Percentiles rank a stretch among this genome's conserved stretches.
Conservation (phyloP, 169 alveolate genomes). For the Eimeria tenella region DNA sequence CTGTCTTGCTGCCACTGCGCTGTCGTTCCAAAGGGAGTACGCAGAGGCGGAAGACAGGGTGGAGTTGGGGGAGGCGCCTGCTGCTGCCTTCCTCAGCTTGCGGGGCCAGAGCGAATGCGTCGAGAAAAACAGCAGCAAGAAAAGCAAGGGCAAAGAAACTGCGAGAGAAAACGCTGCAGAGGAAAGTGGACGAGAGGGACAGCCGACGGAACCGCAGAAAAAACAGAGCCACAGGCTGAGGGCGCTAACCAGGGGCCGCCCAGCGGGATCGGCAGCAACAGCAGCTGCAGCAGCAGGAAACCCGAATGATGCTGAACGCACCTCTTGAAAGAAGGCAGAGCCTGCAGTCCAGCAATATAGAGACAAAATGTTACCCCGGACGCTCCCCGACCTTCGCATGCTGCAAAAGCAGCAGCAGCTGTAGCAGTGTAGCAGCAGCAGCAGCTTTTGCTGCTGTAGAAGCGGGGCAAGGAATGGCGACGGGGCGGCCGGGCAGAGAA, state of each 20-base stretch:
- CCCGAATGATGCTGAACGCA: too few species aligned
- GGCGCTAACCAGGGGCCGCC: neutral
- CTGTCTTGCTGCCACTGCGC: slow-evolving; percentile 27
- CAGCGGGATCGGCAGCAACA: neutral
- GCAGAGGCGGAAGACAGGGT: slow-evolving; percentile 20
- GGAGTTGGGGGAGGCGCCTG: slow-evolving; percentile 23
- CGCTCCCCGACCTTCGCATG: too few species aligned
- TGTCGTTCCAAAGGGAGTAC: slow-evolving; percentile 5
- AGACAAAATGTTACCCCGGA: too few species aligned
- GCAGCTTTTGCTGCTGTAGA: too few species aligned
- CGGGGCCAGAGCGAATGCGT: neutral
- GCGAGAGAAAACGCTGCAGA: too few species aligned
- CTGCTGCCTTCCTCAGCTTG: neutral
- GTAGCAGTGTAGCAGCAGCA: too few species aligned
- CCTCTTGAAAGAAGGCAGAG: too few species aligned
- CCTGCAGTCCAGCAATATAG: too few species aligned
- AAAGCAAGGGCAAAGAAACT: neutral
- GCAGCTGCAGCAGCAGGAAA: neutral
- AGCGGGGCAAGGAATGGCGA: too few species aligned
- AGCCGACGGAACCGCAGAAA: neutral
- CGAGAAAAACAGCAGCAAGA: neutral
- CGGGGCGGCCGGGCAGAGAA: too few species aligned
- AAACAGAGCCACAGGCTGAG: neutral
- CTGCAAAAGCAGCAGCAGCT: too few species aligned
- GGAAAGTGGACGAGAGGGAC: too few species aligned